Evolutionary conservation across 129 eudicot species (phyloP), one percentile per base, ranked within the genome.

Genomic region (Lactuca sativa): DNA sequence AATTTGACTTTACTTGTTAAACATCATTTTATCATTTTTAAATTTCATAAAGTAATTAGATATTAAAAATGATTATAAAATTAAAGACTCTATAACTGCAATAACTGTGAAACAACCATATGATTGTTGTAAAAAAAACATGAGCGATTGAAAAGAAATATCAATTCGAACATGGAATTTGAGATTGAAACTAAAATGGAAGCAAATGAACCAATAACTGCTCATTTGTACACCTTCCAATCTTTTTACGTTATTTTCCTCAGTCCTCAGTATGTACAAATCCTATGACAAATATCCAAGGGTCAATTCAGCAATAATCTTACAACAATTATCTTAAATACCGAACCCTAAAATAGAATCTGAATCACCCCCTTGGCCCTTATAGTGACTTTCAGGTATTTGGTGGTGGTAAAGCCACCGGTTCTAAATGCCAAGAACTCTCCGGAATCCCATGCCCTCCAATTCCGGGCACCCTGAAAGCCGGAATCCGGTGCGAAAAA

Each of bases 341-440:
- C 15, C 30, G 15, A 59, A 68, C 68, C 69, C 79, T 75, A 75
- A 30, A 33, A 58, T 25, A 25, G 30, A 25, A 25, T 25, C 30
- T 25, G 30, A 25, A 25, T 9, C 4, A 14, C 59, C 52, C 53
- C 63, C n/a, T 15, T 41, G 14, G n/a, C 33, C 32, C 43, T 58
- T 17, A 75, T 72, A 21, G 31, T 85, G 71, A 78, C 41, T 56
- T 72, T 49, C 79, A 80, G 33, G 49, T 64, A 14, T 73, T 59
- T 62, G 72, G 80, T 43, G 72, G 80, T 43, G 95, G 90, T 75
- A 88, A 81, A 34, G 82, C 88, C 69, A 69, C 74, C 9, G 95
- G 90, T 75, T 88, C 95, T 67, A 88, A 71, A 78, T 88, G 95
- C 88, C 86, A 88, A 74, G 79, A 85, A 69, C 72, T 74, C 64